Evolutionary conservation across 2,329 filamentous ascomycete genomes (phyloP).

Genomic region (Zasmidium cellare): DNA sequence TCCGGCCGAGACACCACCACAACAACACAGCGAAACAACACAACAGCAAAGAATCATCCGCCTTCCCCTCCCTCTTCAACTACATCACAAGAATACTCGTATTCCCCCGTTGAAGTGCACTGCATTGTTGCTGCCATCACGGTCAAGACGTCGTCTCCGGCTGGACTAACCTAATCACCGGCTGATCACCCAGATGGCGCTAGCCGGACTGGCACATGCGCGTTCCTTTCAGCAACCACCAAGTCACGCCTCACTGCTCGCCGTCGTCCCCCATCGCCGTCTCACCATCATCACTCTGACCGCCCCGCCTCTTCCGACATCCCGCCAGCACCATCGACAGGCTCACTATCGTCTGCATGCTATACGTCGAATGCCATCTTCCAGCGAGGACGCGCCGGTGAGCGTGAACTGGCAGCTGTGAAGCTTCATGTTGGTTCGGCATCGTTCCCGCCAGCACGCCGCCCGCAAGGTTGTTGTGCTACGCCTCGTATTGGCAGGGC

Average conservation of each 20-base stretch:
- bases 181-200: background rate
- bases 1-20: too few relatives aligned
- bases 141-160: too few relatives aligned
- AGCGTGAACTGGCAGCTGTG: too few relatives aligned
- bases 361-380: background rate
- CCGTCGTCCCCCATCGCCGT: too few relatives aligned
- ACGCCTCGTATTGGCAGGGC: background rate
- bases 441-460: background rate
- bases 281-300: background rate
- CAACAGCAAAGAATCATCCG: too few relatives aligned
- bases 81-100: too few relatives aligned
- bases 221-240: too few relatives aligned
- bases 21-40: too few relatives aligned
- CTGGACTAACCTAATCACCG: background rate
- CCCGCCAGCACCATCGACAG: background rate
- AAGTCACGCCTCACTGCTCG: too few relatives aligned
- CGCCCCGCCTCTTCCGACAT: background rate
- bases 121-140: background rate
- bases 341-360: background rate
- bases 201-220: background rate
- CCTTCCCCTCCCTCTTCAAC: too few relatives aligned
- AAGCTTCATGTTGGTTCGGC: background rate
- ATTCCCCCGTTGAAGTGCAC: too few relatives aligned
- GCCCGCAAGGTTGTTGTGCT: background rate
- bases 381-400: background rate